phyloP scores from a whole-genome alignment of 139 green algal species.

The Tetradesmus lagerheimii region DNA sequence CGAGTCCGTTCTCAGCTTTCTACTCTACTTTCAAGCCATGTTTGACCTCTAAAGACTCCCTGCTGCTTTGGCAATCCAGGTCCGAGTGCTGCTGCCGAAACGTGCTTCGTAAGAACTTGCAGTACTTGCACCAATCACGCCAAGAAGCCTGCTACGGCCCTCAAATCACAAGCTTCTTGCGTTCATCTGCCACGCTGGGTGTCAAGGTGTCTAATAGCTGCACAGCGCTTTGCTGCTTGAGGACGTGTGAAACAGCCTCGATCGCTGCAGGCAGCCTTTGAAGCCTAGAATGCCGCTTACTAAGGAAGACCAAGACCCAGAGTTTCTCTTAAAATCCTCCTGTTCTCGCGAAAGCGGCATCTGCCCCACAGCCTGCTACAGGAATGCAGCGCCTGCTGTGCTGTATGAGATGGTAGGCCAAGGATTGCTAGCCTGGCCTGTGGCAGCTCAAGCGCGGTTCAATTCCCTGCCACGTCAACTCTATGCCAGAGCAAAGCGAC shows the following conservation, averaged over 20 bases:
- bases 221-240: not conserved
- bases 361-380: not conserved
- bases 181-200: too few species aligned
- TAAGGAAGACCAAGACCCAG: not conserved
- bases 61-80: not conserved
- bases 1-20: not conserved
- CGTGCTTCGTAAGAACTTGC: not conserved
- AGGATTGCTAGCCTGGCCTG: not conserved
- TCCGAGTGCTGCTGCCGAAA: not conserved
- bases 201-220: not conserved
- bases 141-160: not conserved
- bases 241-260: not conserved
- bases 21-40: not conserved
- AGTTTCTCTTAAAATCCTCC: not conserved
- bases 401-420: conserved; percentile 28
- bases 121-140: not conserved
- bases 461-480: not conserved
- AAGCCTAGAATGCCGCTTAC: not conserved
- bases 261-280: not conserved
- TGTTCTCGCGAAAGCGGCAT: not conserved
- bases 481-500: too few species aligned
- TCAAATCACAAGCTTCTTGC: not conserved
- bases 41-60: not conserved
- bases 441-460: not conserved
- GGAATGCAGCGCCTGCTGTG: conserved; percentile 9